phyloP scores from a whole-genome alignment of 73 alveolate species.

The Breviolum minutum region DNA sequence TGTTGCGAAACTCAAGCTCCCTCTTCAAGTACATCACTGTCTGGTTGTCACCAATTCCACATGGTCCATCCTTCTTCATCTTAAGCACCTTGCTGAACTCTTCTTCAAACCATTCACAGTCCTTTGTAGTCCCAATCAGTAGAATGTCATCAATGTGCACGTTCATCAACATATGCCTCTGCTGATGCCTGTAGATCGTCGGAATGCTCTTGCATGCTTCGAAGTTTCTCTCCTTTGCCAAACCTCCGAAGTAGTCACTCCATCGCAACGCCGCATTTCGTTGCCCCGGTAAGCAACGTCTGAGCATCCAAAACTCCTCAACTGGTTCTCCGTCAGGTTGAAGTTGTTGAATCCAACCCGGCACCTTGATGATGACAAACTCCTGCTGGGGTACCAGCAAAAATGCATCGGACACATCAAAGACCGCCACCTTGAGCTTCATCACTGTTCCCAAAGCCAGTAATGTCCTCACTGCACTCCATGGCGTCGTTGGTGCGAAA shows the following conservation, averaged over 20 bases:
- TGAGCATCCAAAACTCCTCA: neutral
- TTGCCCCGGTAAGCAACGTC: neutral
- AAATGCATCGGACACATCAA: slow-evolving; percentile 15
- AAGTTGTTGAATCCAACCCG: neutral
- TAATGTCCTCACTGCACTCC: neutral
- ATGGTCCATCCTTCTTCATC: neutral
- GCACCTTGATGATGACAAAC: neutral
- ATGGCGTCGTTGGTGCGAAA: neutral
- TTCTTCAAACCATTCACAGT: neutral
- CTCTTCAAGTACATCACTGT: neutral
- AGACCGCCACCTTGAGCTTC: neutral
- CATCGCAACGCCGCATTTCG: neutral
- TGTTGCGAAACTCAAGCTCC: neutral
- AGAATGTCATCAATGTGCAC: neutral
- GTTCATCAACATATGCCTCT: neutral
- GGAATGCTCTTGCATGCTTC: neutral
- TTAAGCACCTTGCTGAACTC: neutral
- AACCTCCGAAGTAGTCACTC: neutral
- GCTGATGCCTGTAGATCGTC: neutral
- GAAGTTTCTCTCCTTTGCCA: neutral
- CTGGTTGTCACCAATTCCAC: neutral
- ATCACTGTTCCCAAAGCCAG: neutral
- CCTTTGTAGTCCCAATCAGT: neutral
- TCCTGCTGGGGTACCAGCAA: neutral
- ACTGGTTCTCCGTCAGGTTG: no score